Evolutionary conservation across 768 basidiomycete species (phyloP).

Genomic region (Podaxis sp.): DNA sequence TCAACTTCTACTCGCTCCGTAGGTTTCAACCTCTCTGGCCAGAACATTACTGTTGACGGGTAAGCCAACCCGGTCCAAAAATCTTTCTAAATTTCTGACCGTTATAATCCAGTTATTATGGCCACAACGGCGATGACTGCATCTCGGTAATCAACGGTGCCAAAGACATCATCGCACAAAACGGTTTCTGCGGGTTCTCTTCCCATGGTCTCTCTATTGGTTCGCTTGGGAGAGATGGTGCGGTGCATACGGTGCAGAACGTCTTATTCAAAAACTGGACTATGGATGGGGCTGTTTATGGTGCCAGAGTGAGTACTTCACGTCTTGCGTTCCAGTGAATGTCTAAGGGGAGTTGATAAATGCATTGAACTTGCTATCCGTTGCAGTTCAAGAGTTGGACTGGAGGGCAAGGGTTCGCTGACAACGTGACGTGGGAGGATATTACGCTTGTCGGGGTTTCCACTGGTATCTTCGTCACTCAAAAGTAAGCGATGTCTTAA

Average conservation of each 20-base stretch:
- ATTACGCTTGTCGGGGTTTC: slow-evolving; percentile 44
- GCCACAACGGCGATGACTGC: slow-evolving; percentile 50
- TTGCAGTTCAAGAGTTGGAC: slow-evolving; percentile 48
- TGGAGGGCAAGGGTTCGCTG: slow-evolving; percentile 45
- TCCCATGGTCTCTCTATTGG: slow-evolving; percentile 51
- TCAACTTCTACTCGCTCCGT: not conserved
- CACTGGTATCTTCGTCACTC: slow-evolving; percentile 46
- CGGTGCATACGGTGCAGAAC: slow-evolving; percentile 40
- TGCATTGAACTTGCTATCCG: slow-evolving; percentile 3
- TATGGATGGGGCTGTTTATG: slow-evolving; percentile 50
- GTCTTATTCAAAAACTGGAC: slow-evolving; percentile 49
- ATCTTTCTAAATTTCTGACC: not conserved
- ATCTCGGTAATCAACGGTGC: slow-evolving; percentile 48
- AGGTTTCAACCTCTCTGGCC: slow-evolving; percentile 38
- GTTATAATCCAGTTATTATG: slow-evolving; percentile 30
- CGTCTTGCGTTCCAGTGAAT: not conserved
- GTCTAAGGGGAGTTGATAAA: not conserved
- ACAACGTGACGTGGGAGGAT: slow-evolving; percentile 49
- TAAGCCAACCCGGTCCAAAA: slow-evolving; percentile 6
- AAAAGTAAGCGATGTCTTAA: slow-evolving; percentile 30
- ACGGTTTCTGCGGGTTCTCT: slow-evolving; percentile 46
- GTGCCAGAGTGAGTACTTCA: slow-evolving; percentile 34
- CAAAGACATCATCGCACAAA: slow-evolving; percentile 42
- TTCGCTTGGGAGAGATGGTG: slow-evolving; percentile 41
- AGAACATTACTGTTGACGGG: slow-evolving; percentile 42